Conservation (phyloP, 306 rosid genomes). For the Biancaea sappan region DNA sequence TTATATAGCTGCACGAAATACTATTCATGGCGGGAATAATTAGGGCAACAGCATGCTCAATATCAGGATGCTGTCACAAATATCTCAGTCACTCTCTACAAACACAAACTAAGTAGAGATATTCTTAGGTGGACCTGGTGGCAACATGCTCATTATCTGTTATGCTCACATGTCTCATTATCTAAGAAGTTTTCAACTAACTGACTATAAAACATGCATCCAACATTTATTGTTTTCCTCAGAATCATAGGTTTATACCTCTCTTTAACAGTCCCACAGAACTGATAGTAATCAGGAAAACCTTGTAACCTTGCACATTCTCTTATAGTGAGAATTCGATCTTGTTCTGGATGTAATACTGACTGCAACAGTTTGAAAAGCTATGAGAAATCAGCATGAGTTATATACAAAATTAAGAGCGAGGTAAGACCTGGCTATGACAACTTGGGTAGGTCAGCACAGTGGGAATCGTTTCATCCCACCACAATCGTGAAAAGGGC, state of each 20-base stretch:
- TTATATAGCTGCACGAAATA: background rate
- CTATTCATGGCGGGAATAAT: background rate
- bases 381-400: slow-evolving; percentile 27
- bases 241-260: slow-evolving; percentile 53
- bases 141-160: background rate
- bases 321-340: slow-evolving; percentile 67
- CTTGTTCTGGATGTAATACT: slow-evolving; percentile 87
- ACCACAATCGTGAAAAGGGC: slow-evolving; percentile 95
- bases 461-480: slow-evolving; percentile 95
- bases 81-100: slow-evolving; percentile 11
- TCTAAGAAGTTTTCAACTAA: background rate
- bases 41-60: background rate
- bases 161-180: background rate
- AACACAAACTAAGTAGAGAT: background rate
- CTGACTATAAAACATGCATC: slow-evolving; percentile 5
- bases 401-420: slow-evolving; percentile 31
- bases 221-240: background rate
- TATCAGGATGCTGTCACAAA: background rate
- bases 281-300: slow-evolving; percentile 85
- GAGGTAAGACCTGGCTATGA: slow-evolving; percentile 64
- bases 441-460: slow-evolving; percentile 73
- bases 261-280: slow-evolving; percentile 68
- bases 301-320: slow-evolving; percentile 95
- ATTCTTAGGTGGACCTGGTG: background rate
- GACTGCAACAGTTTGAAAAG: slow-evolving; percentile 47